A percentile compares a stretch with the other conserved stretches of the same genome.
Evolutionary conservation across 768 basidiomycete genomes (phyloP).

Genomic region (Leccinum rimulosum): DNA sequence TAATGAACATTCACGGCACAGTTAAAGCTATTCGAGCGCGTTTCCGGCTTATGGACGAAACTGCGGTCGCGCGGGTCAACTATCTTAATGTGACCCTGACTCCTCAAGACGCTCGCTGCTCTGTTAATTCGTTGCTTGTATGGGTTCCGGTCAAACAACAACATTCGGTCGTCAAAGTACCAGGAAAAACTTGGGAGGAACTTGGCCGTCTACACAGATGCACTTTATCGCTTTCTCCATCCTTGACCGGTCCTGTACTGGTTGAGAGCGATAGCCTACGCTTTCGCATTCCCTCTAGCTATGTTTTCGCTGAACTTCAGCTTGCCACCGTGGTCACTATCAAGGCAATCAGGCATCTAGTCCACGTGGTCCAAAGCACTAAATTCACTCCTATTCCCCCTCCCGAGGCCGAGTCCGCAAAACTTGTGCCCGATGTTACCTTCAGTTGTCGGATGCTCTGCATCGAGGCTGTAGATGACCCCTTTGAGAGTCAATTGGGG

Average conservation of each 20-base stretch:
- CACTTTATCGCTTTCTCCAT: slow-evolving; percentile 36
- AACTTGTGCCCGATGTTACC: slow-evolving; percentile 60
- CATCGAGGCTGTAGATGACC: slow-evolving; percentile 80
- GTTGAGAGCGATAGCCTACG: slow-evolving; percentile 63
- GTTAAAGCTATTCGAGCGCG: slow-evolving; percentile 47
- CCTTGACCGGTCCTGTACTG: slow-evolving; percentile 39
- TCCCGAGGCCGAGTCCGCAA: slow-evolving; percentile 73
- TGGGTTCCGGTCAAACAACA: slow-evolving; percentile 54
- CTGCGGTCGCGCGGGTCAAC: slow-evolving; percentile 38
- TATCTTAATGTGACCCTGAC: slow-evolving; percentile 20
- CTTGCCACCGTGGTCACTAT: slow-evolving; percentile 63
- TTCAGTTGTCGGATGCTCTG: slow-evolving; percentile 60
- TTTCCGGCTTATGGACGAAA: slow-evolving; percentile 48
- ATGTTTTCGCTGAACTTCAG: slow-evolving; percentile 71
- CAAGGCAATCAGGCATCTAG: slow-evolving; percentile 74
- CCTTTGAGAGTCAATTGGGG: slow-evolving; percentile 74
- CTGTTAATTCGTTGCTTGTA: slow-evolving; percentile 42
- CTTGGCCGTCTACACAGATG: slow-evolving; percentile 58
- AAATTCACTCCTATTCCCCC: slow-evolving; percentile 51
- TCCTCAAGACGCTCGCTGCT: slow-evolving; percentile 28
- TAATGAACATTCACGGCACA: slow-evolving; percentile 30
- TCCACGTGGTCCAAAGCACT: slow-evolving; percentile 50
- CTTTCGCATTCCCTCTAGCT: slow-evolving; percentile 79
- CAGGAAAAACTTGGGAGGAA: slow-evolving; percentile 69
- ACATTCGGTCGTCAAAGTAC: slow-evolving; percentile 30